Conservation (phyloP, 164 flowering plant species). For the Magnolia changhungtana region DNA sequence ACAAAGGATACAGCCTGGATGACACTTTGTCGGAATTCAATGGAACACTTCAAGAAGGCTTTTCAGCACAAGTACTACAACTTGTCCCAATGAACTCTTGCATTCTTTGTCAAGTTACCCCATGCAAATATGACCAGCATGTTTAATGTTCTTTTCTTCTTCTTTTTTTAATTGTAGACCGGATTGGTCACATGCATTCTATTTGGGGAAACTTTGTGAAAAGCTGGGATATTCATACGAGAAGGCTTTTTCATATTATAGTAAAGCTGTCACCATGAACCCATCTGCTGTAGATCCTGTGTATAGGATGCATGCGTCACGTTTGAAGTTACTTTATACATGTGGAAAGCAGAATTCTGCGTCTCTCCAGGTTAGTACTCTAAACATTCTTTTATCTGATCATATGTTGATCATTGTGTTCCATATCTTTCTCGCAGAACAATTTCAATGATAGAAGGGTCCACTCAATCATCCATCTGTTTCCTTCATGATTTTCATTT, state of each 20-base stretch:
- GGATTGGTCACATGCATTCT: constrained; percentile 95
- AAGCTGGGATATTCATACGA: constrained; percentile 72
- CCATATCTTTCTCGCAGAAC: neutral
- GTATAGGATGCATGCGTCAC: constrained; percentile 97
- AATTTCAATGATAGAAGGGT: neutral
- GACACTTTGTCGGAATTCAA: constrained; percentile 69
- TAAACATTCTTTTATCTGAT: neutral
- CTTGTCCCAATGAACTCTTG: neutral
- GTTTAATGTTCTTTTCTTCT: constrained; percentile 5
- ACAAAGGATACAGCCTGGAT: constrained; percentile 69
- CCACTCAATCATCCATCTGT: neutral
- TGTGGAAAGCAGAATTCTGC: constrained; percentile 59
- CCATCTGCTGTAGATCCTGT: constrained; percentile 93
- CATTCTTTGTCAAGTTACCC: neutral
- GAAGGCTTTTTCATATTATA: constrained; percentile 67
- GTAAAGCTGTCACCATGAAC: constrained; percentile 73
- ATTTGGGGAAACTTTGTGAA: constrained; percentile 87
- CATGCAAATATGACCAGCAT: neutral
- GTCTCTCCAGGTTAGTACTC: constrained; percentile 51
- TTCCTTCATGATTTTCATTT: too few species aligned
- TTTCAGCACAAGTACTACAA: constrained; percentile 61
- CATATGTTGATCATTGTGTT: neutral
- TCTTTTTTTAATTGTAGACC: constrained; percentile 39
- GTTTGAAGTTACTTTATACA: constrained; percentile 70
- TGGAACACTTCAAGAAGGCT: constrained; percentile 90